Conservation (phyloP, 208 protist species). For the Paratrypanosoma confusum region DNA sequence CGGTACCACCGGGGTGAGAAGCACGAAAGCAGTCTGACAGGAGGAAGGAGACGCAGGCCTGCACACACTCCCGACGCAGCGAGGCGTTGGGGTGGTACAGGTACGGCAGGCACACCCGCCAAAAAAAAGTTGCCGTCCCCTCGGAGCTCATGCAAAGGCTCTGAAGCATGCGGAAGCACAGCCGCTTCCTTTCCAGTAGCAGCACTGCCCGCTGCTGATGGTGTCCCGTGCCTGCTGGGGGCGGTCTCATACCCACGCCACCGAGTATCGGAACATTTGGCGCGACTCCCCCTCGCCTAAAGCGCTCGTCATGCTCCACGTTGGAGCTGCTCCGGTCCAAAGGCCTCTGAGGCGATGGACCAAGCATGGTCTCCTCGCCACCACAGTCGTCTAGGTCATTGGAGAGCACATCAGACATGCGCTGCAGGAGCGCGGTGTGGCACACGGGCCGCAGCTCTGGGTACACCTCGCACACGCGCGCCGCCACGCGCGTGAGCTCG, state of each 20-base stretch:
- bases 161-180: constrained; percentile 53
- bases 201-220: not conserved
- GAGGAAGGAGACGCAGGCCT: constrained; percentile 39
- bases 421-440: constrained; percentile 22
- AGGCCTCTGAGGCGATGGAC: too few relatives aligned
- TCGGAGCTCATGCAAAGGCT: constrained; percentile 44
- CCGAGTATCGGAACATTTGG: too few relatives aligned
- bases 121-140: constrained; percentile 38
- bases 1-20: too few relatives aligned
- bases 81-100: constrained; percentile 38
- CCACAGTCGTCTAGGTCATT: constrained; percentile 3
- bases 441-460: constrained; percentile 20
- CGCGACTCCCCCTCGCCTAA: too few relatives aligned
- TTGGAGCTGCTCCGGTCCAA: too few relatives aligned
- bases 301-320: too few relatives aligned
- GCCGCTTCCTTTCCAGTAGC: constrained; percentile 22
- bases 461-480: constrained; percentile 40
- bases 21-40: constrained; percentile 14
- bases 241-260: constrained; percentile 1
- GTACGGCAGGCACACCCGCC: constrained; percentile 63
- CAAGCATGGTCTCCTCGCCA: not conserved
- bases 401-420: constrained; percentile 38
- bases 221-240: not conserved
- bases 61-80: constrained; percentile 49
- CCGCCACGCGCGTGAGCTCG: constrained; percentile 24